A percentile compares a stretch with the other conserved stretches of the same genome.
phyloP scores from a whole-genome alignment of 2,329 filamentous ascomycete species.

The Ascochyta viciae-villosae region DNA sequence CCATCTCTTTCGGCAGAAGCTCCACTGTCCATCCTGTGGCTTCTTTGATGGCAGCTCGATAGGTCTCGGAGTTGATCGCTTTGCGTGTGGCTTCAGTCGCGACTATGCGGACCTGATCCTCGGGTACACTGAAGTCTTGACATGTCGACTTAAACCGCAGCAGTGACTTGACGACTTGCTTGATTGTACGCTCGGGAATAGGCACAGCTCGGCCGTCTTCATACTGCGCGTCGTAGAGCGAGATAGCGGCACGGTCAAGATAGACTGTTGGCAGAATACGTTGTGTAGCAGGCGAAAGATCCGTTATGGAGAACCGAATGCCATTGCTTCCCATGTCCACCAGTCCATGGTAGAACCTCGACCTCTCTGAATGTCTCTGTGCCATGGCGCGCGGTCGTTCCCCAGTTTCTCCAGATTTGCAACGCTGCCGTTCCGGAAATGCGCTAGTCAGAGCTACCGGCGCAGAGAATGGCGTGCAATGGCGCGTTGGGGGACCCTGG shows the following conservation, averaged over 20 bases:
- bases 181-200: constrained; percentile 67
- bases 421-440: constrained; percentile 19
- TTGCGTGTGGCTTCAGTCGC: constrained; percentile 90
- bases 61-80: constrained; percentile 74
- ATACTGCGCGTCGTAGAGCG: constrained; percentile 81
- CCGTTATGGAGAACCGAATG: constrained; percentile 89
- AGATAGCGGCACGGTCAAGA: constrained; percentile 79
- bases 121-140: constrained; percentile 70
- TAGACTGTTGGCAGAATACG: constrained; percentile 80
- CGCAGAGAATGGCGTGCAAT: constrained; percentile 30
- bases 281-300: constrained; percentile 73
- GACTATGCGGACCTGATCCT: constrained; percentile 72
- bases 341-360: constrained; percentile 39
- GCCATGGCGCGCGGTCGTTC: constrained; percentile 15
- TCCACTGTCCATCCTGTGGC: constrained; percentile 72
- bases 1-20: constrained; percentile 78
- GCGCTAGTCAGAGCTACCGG: constrained; percentile 23
- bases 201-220: constrained; percentile 53
- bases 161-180: constrained; percentile 70
- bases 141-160: constrained; percentile 76
- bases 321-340: constrained; percentile 70
- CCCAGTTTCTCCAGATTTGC: constrained; percentile 25
- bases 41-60: constrained; percentile 69
- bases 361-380: constrained; percentile 21
- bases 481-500: constrained; percentile 25